Evolutionary conservation across 257 asterid species (phyloP), one percentile per base, ranked within the genome.

Genomic region (Fraxinus cuspidata): DNA sequence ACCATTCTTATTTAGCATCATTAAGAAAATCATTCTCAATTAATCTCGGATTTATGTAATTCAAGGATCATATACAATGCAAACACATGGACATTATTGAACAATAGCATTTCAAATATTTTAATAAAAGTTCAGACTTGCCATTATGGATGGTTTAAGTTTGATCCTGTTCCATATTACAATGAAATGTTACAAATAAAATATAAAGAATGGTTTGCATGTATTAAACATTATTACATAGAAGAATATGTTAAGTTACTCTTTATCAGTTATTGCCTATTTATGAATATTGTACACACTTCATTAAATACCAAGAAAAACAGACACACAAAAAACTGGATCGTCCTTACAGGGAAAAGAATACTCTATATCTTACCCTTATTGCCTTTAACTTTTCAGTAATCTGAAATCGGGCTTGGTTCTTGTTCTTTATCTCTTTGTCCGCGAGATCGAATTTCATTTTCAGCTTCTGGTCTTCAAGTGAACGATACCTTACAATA

Each of bases 381-480:
- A 78, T 88, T 7, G 86, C 82, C 87, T 84, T 91, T 78, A 92
- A 81, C 73, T 88, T 88, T 16, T 94, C 97, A 73, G 91, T 82
- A 40, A 87, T 83, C 89, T 86, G 89, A 65, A 77, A 83, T n/a
- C 96, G 94, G 0, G 85, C 81, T 86, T 89, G 90, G 79, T 92
- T 89, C 86, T 84, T 89, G 76, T 83, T 92, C 58, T 87, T 91
- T 15, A 92, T 82, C 78, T 94, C 98, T 79, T 78, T 90, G 67
- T 94, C 98, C 32, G 89, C 91, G 84, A 75, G 81, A 58, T 94
- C 97, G 80, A 86, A 77, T 85, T 88, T 92, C 67, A 82, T 84
- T 82, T 84, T 94, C 77, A 94, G 85, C 71, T 80, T 89, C 83
- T 60, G 92, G 79, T 92, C 97, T 71, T 94, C 97, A 77, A 67